These are phyloP conservation scores for Fusarium guadeloupense DNA, from an alignment of 2,329 filamentous ascomycete species.

Conservation along the genomic window DNA sequence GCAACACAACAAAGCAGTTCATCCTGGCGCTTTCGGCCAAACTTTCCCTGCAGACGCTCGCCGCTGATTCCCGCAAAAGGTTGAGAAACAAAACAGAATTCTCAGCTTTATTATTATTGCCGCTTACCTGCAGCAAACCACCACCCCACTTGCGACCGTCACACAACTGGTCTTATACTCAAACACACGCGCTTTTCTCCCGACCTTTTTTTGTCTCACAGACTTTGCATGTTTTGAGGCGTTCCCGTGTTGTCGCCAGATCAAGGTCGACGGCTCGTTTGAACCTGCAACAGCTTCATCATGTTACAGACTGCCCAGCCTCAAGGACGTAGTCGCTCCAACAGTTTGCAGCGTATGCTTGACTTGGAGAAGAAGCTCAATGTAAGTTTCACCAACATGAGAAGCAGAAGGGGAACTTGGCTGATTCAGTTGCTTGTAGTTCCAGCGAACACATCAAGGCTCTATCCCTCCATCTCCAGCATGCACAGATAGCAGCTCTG, in stretches of 20 bases:
- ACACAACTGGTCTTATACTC: constrained; percentile 12
- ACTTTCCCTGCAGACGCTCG: constrained; percentile 15
- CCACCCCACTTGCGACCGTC: constrained; percentile 11
- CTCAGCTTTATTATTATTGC: constrained; percentile 5
- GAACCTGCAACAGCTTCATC: constrained; percentile 1
- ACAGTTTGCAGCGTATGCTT: constrained; percentile 67
- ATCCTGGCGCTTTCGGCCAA: constrained; percentile 17
- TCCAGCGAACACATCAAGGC: constrained; percentile 31
- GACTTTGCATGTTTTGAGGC: constrained; percentile 25
- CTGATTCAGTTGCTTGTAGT: constrained; percentile 17
- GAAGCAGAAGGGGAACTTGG: background rate
- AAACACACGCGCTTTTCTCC: constrained; percentile 9
- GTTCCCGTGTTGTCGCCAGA: constrained; percentile 13
- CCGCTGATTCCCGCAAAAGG: background rate
- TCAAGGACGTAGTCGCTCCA: constrained; percentile 45
- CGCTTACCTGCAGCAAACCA: constrained; percentile 35
- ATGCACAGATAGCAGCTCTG: constrained; percentile 23
- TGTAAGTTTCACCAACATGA: constrained; percentile 53
- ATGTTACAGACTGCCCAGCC: constrained; percentile 31
- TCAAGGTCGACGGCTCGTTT: constrained; percentile 22
- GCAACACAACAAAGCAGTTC: background rate
- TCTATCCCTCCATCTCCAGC: constrained; percentile 30
- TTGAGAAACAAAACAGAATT: background rate
- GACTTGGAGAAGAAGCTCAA: constrained; percentile 67
- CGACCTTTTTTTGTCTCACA: constrained; percentile 11